Evolutionary conservation across 371 early-diverging fungal species (phyloP), one percentile per base, ranked within the genome.

Genomic region (Lichtheimia corymbifera): DNA sequence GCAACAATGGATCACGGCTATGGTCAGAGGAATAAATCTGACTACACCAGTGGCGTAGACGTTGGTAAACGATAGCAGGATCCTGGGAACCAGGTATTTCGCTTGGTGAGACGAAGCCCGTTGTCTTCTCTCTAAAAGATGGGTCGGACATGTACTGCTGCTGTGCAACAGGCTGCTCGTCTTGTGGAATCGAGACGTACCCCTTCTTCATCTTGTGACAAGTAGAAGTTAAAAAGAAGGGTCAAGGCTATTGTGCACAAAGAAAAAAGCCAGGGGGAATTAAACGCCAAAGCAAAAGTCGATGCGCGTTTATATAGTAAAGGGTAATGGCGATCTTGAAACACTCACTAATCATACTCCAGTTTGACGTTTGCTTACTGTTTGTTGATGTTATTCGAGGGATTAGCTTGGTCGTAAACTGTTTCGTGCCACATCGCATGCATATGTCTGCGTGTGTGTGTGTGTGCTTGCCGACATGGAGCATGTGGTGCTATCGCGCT

Each of bases 81-180:
- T 24, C 27, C 18, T 17, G 24, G 11, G 41, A 55, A 45, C 14
- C 20, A 27, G 24, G n/a, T 14, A 24, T 28, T 2, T 41, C 22
- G 17, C 22, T 22, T n/a, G 47, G 22, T 47, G 47, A 47, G 47
- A 47, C 18, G 47, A 47, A 17, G 14, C 22, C 50, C 52, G 5
- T 51, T 41, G 22, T 7, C 50, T 55, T 59, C 43, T 40, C 61
- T 28, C 47, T 44, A 43, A 35, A n/a, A 47, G 47, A 47, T n/a
- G 28, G 15, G 47, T 59, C 60, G 20, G 60, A 59, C 60, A 59
- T 59, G 52, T 50, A 50, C 18, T 59, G 60, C 20, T 27, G 60
- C 14, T 35, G 42, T n/a, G 43, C 11, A 56, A 15, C 27, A 25
- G 24, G 45, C 17, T 50, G 51, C 20, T 28, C 15, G 43, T 59